A percentile compares a stretch with the other conserved stretches of the same genome.
Conservation (phyloP, 345 rosid genomes). For the Fremontodendron californicum region DNA sequence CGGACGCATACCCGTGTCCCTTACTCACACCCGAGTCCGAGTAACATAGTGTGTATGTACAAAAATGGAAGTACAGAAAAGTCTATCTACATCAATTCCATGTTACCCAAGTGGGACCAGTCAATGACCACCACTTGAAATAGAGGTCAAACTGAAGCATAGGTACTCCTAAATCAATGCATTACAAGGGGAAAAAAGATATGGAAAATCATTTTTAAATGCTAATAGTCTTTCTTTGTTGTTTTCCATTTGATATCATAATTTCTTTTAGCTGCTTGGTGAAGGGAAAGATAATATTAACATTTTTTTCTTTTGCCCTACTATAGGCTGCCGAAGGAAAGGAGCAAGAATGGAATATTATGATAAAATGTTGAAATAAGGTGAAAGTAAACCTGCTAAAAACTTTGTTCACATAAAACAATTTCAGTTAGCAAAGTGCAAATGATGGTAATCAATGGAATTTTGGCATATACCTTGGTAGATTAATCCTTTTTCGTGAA, state of each 20-base stretch:
- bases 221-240: neutral
- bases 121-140: neutral
- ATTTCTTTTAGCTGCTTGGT: neutral
- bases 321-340: neutral
- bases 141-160: slow-evolving; percentile 3
- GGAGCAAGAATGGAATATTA: neutral
- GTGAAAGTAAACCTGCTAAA: neutral
- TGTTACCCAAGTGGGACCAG: neutral
- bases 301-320: neutral
- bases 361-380: neutral
- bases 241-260: neutral
- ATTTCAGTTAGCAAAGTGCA: neutral
- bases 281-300: neutral
- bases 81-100: neutral
- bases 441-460: neutral
- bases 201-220: neutral
- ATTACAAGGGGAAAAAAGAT: neutral
- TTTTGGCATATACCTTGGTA: slow-evolving; percentile 59
- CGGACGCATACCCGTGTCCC: too few species aligned
- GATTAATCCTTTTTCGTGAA: slow-evolving; percentile 91
- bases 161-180: neutral
- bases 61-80: neutral
- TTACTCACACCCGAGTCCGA: too few species aligned
- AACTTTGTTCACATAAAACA: neutral
- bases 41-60: neutral